Conservation (phyloP, 1,284 basidiomycete genomes). For the Schizophyllum amplum region DNA sequence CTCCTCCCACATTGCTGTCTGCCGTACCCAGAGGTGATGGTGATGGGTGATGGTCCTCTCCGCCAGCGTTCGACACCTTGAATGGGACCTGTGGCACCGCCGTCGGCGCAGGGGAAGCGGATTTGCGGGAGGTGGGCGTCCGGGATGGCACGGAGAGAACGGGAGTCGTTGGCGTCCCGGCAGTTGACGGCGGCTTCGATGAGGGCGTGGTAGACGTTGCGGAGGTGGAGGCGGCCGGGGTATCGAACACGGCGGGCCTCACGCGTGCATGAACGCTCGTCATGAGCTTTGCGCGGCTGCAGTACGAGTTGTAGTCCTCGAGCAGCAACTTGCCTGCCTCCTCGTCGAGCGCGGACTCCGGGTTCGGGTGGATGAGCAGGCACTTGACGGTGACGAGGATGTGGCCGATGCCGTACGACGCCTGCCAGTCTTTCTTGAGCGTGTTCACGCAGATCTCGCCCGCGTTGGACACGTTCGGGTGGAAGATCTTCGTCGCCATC, state of each 20-base stretch:
- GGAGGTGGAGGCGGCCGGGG: slow-evolving; percentile 25
- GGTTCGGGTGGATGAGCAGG: slow-evolving; percentile 92
- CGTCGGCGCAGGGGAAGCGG: slow-evolving; percentile 27
- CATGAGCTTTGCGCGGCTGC: slow-evolving; percentile 71
- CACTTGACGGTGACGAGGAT: slow-evolving; percentile 92
- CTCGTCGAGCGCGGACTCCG: slow-evolving; percentile 91
- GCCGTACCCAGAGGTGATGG: slow-evolving; percentile 59
- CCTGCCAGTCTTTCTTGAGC: slow-evolving; percentile 94
- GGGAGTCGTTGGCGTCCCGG: slow-evolving; percentile 13
- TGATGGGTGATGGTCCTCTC: slow-evolving; percentile 44
- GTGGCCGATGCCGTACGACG: slow-evolving; percentile 84
- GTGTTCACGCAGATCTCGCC: slow-evolving; percentile 98
- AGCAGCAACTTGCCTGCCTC: slow-evolving; percentile 88
- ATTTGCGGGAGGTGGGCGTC: slow-evolving; percentile 23
- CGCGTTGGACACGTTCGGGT: slow-evolving; percentile 84
- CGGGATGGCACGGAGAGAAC: slow-evolving; percentile 16
- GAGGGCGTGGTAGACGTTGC: slow-evolving; percentile 12
- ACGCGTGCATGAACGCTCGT: slow-evolving; percentile 77
- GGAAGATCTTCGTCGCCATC: slow-evolving; percentile 91
- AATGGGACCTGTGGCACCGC: slow-evolving; percentile 18
- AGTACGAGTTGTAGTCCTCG: slow-evolving; percentile 85
- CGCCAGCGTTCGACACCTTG: slow-evolving; percentile 27
- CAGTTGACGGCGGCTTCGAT: slow-evolving; percentile 13
- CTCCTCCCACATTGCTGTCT: slow-evolving; percentile 41
- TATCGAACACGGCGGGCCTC: slow-evolving; percentile 63